Evolutionary conservation across 345 rosid genomes (phyloP).

Genomic region (Gynandropsis gynandra): DNA sequence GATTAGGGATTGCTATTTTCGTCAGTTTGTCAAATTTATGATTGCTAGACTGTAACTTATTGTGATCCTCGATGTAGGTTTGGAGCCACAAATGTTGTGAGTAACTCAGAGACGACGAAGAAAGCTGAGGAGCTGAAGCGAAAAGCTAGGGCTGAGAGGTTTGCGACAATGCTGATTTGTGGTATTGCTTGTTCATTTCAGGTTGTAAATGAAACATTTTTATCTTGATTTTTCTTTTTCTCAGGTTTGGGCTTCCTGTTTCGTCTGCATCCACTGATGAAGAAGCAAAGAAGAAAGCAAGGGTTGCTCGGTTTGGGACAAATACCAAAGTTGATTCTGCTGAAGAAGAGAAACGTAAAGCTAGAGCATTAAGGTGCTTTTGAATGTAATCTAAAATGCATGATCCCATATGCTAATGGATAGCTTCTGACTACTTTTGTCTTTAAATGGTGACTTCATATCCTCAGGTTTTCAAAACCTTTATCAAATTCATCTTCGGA

Average conservation of each 20-base stretch:
- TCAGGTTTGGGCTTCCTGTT: slow-evolving; percentile 64
- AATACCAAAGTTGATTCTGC: slow-evolving; percentile 37
- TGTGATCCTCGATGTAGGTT: slow-evolving; percentile 42
- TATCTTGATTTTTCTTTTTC: not conserved
- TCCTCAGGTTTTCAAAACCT: slow-evolving; percentile 55
- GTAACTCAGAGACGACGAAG: slow-evolving; percentile 40
- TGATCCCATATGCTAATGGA: not conserved
- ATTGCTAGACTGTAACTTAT: slow-evolving; percentile 6
- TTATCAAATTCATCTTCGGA: slow-evolving; percentile 38
- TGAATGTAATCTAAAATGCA: not conserved
- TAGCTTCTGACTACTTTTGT: not conserved
- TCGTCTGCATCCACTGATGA: slow-evolving; percentile 30
- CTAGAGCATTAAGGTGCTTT: slow-evolving; percentile 66
- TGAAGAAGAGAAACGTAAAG: slow-evolving; percentile 80
- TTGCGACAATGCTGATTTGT: not conserved
- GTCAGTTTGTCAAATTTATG: not conserved
- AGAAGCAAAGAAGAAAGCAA: slow-evolving; percentile 81
- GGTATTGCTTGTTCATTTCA: slow-evolving; percentile 5
- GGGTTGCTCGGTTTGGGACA: slow-evolving; percentile 69
- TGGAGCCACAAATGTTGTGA: slow-evolving; percentile 40
- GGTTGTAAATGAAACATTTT: not conserved
- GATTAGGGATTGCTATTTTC: not conserved
- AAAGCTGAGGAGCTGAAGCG: slow-evolving; percentile 76
- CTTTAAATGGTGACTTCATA: not conserved
- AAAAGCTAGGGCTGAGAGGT: slow-evolving; percentile 97